A percentile compares a stretch with the other conserved stretches of the same genome.
phyloP scores from a whole-genome alignment of 2,329 filamentous ascomycete genomes.

The Zymoseptoria crescenta region DNA sequence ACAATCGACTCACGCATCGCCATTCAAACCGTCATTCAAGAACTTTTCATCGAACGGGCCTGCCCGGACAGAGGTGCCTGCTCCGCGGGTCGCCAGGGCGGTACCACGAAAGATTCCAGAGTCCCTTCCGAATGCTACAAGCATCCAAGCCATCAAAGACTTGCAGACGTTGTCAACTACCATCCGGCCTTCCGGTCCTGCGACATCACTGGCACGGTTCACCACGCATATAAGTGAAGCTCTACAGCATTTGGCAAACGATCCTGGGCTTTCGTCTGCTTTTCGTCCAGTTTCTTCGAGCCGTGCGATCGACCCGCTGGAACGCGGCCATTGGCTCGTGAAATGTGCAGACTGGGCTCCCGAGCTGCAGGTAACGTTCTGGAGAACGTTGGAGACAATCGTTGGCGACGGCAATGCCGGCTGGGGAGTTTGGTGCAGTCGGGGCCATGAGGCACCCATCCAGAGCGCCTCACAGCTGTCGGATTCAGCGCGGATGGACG shows the following conservation, averaged over 20 bases:
- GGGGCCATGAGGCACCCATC: conserved; percentile 20
- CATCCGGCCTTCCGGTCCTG: conserved; percentile 21
- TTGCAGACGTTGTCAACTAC: conserved; percentile 2
- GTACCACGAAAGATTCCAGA: not conserved
- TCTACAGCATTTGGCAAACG: conserved; percentile 25
- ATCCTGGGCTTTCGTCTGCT: conserved; percentile 17
- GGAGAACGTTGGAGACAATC: conserved; percentile 54
- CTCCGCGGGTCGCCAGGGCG: not conserved
- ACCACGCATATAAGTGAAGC: conserved; percentile 25
- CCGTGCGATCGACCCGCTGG: conserved; percentile 49
- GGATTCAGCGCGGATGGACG: not conserved
- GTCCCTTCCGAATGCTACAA: not conserved
- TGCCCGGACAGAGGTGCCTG: not conserved
- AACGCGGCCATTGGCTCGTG: conserved; percentile 73
- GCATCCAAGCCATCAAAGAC: not conserved
- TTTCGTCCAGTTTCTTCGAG: conserved; percentile 34
- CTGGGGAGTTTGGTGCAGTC: conserved; percentile 56
- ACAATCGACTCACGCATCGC: not conserved
- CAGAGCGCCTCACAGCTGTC: not conserved
- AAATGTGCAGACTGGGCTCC: conserved; percentile 49
- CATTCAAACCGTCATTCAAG: not conserved
- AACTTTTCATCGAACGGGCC: not conserved
- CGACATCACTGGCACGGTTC: conserved; percentile 16
- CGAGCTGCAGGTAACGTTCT: conserved; percentile 46
- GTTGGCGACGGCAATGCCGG: conserved; percentile 53